phyloP scores from a whole-genome alignment of 257 asterid genomes.

The Echium plantagineum region DNA sequence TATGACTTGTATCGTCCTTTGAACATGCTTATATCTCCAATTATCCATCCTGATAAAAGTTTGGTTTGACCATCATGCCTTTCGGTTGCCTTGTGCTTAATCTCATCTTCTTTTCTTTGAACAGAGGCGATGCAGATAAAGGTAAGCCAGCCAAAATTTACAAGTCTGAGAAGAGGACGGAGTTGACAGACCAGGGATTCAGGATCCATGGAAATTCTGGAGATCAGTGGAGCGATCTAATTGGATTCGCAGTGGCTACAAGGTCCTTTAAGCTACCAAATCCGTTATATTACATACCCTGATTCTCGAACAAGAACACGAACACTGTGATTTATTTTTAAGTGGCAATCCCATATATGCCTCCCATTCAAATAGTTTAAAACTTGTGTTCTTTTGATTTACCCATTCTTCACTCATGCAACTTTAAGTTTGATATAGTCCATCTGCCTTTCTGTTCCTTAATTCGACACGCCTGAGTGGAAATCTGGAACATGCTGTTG shows the following conservation, averaged over 20 bases:
- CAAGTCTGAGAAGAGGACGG: conserved; percentile 75
- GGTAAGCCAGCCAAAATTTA: conserved; percentile 49
- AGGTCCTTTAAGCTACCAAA: conserved; percentile 87
- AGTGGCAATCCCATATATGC: too few species aligned
- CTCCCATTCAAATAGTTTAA: too few species aligned
- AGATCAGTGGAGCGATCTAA: conserved; percentile 90
- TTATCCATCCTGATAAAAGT: too few species aligned
- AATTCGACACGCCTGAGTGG: too few species aligned
- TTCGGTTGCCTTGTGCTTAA: background rate
- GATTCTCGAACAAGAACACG: conserved; percentile 1
- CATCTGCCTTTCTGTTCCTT: too few species aligned
- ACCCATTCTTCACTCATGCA: too few species aligned
- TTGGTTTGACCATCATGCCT: background rate
- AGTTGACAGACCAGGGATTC: conserved; percentile 70
- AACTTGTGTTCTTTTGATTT: too few species aligned
- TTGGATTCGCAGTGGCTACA: conserved; percentile 49
- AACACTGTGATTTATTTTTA: background rate
- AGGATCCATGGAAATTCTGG: conserved; percentile 66
- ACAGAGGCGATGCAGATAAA: conserved; percentile 53
- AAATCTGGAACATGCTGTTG: too few species aligned
- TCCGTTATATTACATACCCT: conserved; percentile 56
- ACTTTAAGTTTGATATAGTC: too few species aligned
- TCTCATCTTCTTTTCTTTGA: conserved; percentile 9
- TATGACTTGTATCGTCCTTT: too few species aligned
- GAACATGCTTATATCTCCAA: too few species aligned